phyloP scores from a whole-genome alignment of 768 basidiomycete genomes.

The Lanmaoa rubissima region DNA sequence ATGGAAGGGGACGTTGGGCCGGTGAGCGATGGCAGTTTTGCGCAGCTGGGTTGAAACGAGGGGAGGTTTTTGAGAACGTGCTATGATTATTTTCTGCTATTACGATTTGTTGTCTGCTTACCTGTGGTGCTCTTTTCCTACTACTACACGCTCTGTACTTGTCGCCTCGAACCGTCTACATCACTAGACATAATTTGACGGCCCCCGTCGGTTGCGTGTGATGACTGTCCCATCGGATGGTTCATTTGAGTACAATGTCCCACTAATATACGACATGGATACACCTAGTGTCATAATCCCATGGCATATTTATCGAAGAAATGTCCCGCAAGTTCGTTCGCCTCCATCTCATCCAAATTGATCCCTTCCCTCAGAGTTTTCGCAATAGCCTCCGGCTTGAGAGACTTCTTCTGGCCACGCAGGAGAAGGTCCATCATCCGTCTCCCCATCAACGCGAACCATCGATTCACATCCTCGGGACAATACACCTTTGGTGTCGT shows the following conservation, averaged over 20 bases:
- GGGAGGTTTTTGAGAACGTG: neutral
- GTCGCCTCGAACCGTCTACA: constrained; percentile 4
- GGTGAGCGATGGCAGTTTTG: constrained; percentile 50
- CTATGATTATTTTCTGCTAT: constrained; percentile 30
- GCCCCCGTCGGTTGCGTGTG: neutral
- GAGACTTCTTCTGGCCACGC: neutral
- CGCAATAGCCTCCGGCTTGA: constrained; percentile 13
- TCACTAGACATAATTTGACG: neutral
- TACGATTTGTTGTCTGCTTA: constrained; percentile 20
- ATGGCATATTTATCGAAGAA: constrained; percentile 16
- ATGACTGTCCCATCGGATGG: neutral
- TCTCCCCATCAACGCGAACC: constrained; percentile 20
- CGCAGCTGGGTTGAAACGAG: constrained; percentile 43
- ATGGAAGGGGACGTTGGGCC: constrained; percentile 57
- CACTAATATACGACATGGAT: neutral
- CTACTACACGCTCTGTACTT: constrained; percentile 4
- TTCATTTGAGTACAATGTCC: neutral
- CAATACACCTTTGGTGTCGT: neutral
- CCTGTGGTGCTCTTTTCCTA: neutral
- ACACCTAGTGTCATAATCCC: neutral
- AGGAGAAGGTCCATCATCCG: constrained; percentile 15
- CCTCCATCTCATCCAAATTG: constrained; percentile 7
- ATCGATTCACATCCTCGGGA: constrained; percentile 8
- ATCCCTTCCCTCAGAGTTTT: constrained; percentile 12
- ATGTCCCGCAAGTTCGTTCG: constrained; percentile 1